Evolutionary conservation across 495 filamentous ascomycete genomes (phyloP).

Genomic region (Penicillium paxilli): DNA sequence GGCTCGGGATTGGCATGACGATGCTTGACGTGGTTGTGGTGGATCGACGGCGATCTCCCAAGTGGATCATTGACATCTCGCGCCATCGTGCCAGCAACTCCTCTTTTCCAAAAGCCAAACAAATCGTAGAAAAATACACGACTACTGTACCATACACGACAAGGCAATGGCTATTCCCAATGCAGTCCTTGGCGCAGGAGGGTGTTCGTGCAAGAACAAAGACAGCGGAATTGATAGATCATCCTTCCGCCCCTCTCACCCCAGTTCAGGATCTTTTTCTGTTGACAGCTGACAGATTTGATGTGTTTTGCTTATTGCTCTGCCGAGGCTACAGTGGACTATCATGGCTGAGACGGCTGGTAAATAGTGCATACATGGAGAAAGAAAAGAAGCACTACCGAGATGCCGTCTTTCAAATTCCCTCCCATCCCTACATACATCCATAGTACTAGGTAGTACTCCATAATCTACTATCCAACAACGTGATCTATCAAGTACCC

Average conservation of each 20-base stretch:
- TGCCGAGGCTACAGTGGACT: too few relatives aligned
- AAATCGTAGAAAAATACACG: too few relatives aligned
- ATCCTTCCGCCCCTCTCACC: conserved; percentile 10
- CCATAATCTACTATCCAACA: neutral
- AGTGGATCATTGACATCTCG: conserved; percentile 22
- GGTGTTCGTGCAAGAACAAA: conserved; percentile 12
- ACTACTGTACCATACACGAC: too few relatives aligned
- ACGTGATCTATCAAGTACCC: conserved; percentile 13
- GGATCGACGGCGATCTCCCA: conserved; percentile 21
- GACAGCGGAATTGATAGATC: conserved; percentile 19
- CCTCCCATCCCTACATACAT: neutral
- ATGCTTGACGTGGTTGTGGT: conserved; percentile 22
- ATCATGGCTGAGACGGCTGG: too few relatives aligned
- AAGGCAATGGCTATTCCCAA: conserved; percentile 14
- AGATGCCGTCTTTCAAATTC: neutral
- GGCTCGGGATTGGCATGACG: conserved; percentile 18
- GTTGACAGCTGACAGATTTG: conserved; percentile 15
- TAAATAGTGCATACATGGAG: too few relatives aligned
- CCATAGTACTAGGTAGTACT: too few relatives aligned
- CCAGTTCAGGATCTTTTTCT: neutral
- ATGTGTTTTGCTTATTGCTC: neutral
- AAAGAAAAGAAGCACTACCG: too few relatives aligned
- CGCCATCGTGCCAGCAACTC: conserved; percentile 6
- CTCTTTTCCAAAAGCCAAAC: too few relatives aligned
- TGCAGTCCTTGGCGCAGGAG: conserved; percentile 22